Evolutionary conservation across 352 stramenopile genomes (phyloP).

Genomic region (Globisporangium cystogenes): DNA sequence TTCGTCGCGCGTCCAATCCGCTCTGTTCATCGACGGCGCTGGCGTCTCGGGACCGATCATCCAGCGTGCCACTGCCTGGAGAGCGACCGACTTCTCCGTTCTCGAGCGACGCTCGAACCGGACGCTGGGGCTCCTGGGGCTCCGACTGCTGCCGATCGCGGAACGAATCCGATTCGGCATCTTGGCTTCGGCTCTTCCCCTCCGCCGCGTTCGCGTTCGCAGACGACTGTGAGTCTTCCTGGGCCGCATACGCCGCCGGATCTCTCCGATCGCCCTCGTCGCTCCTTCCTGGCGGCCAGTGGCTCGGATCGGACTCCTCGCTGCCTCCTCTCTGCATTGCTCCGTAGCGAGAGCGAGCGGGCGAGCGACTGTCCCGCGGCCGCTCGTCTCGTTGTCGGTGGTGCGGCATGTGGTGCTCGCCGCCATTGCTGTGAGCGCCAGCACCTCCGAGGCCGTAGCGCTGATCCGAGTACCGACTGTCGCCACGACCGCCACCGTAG

Average conservation of each 20-base stretch:
- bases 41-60: background rate
- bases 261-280: background rate
- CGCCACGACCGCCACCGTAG: background rate
- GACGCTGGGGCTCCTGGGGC: background rate
- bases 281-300: slow-evolving; percentile 2
- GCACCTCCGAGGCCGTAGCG: slow-evolving; percentile 1
- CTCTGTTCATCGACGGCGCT: slow-evolving; percentile 1
- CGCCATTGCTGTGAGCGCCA: background rate
- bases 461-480: background rate
- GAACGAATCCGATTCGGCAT: background rate
- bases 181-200: background rate
- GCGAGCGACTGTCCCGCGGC: background rate
- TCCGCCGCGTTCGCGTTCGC: background rate
- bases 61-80: background rate
- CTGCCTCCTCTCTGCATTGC: background rate
- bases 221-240: slow-evolving; percentile 1
- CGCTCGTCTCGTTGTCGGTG: background rate
- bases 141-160: background rate
- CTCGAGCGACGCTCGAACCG: background rate
- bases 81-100: background rate
- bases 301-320: slow-evolving; percentile 3
- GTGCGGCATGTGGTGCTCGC: background rate
- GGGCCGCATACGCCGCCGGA: background rate
- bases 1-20: background rate
- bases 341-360: slow-evolving; percentile 4